Evolutionary conservation across 1,284 basidiomycete species (phyloP), one percentile per base, ranked within the genome.

Genomic region (Trametes polyzona): DNA sequence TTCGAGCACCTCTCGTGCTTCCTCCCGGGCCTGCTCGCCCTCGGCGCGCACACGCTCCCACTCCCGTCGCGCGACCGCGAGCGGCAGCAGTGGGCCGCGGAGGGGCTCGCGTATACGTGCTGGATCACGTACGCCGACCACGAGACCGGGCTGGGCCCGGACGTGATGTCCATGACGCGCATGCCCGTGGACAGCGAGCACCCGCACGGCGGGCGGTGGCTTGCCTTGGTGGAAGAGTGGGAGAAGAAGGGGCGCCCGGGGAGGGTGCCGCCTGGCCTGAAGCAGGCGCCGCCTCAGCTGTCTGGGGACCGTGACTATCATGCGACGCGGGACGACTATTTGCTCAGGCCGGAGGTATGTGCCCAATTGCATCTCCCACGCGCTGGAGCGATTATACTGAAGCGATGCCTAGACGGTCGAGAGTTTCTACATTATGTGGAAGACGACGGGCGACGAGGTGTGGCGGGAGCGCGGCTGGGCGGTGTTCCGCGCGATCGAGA

Each of bases 391-490:
- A 5, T 16, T 5, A 14, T 37, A 32, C 36, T 60, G 30, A 42
- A 17, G 24, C n/a, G 35, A 19, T 41, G 10, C 17, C 35, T 19
- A 92, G 87, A 80, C 89, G 2, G 71, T 90, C 7, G 89, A 91
- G 66, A 84, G 81, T 44, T 80, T 90, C 59, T 90, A 87, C 67
- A 69, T 88, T 23, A 69, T 92, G 57, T 92, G 87, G 86, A 77
- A 82, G 49, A 83, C 82, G 16, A 92, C 90, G 2, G 82, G 85
- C 0, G 83, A 92, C 55, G 68, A 71, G 16, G 79, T 78, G 44
- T 92, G 90, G 90, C 75, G 90, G 40, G 83, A 93, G 58, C 81
- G 86, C 54, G 92, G 91, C 1, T 93, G 90, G 90, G 74, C 70
- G 46, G 83, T 93, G 29, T 93, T 92, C 68, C 73, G 84, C 64